phyloP scores from a whole-genome alignment of 805 yeast genomes.

The Ogataea siamensis region DNA sequence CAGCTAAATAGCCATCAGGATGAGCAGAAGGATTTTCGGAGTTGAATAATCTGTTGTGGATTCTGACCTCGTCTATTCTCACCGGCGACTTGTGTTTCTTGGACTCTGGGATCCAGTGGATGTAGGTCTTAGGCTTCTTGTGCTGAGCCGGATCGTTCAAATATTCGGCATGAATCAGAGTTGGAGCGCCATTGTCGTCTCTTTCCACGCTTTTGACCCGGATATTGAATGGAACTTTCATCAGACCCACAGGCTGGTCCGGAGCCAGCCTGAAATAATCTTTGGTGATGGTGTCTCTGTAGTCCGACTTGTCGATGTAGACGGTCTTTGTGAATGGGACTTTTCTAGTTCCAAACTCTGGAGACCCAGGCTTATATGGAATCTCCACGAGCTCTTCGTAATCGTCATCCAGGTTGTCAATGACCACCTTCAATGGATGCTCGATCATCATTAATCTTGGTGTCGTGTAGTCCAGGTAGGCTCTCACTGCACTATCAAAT shows the following conservation, averaged over 20 bases:
- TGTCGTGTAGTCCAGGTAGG: conserved; percentile 82
- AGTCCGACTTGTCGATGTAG: conserved; percentile 87
- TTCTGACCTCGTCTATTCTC: conserved; percentile 70
- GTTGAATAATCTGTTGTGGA: conserved; percentile 82
- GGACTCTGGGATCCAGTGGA: conserved; percentile 91
- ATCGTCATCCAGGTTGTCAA: conserved; percentile 79
- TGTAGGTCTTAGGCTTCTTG: conserved; percentile 89
- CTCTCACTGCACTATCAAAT: conserved; percentile 86
- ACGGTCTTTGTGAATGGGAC: conserved; percentile 75
- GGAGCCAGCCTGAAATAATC: conserved; percentile 95
- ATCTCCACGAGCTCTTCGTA: conserved; percentile 67
- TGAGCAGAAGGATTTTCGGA: conserved; percentile 88
- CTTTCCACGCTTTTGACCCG: conserved; percentile 66
- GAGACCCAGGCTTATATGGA: conserved; percentile 86
- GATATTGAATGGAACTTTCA: conserved; percentile 85
- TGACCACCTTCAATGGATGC: conserved; percentile 78
- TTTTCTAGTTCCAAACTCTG: conserved; percentile 69
- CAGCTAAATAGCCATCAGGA: conserved; percentile 86
- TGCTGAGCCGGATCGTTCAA: conserved; percentile 56
- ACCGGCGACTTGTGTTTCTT: conserved; percentile 61
- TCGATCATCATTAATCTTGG: conserved; percentile 93
- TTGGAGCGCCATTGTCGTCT: conserved; percentile 59
- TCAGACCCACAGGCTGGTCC: conserved; percentile 89
- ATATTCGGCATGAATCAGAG: conserved; percentile 74
- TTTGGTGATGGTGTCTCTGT: conserved; percentile 59